phyloP scores from a whole-genome alignment of 306 rosid genomes.

The Luffa aegyptiaca region DNA sequence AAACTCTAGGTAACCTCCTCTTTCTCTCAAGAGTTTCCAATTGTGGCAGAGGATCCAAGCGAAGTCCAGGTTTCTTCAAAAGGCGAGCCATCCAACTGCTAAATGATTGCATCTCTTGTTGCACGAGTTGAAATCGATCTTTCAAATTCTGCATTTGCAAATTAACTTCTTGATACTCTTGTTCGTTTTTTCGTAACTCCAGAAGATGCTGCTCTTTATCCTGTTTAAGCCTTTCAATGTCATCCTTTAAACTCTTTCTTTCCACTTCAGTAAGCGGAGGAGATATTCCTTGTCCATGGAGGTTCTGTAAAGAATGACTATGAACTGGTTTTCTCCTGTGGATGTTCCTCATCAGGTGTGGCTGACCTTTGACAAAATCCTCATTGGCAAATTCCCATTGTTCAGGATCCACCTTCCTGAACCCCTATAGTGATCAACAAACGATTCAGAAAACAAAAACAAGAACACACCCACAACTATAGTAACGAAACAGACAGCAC shows the following conservation, averaged over 20 bases:
- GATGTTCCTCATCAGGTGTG: conserved; percentile 66
- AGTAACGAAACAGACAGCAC: neutral
- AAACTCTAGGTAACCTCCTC: conserved; percentile 43
- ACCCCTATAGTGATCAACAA: conserved; percentile 44
- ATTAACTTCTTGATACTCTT: conserved; percentile 33
- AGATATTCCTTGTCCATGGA: conserved; percentile 37
- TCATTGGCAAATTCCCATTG: conserved; percentile 88
- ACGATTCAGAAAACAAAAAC: neutral
- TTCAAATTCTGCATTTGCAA: conserved; percentile 23
- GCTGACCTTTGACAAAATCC: conserved; percentile 64
- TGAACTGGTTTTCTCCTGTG: conserved; percentile 77
- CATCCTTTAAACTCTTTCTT: conserved; percentile 33
- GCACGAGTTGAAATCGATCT: conserved; percentile 37
- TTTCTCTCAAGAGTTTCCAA: conserved; percentile 40
- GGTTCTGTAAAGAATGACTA: conserved; percentile 70
- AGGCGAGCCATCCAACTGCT: conserved; percentile 34
- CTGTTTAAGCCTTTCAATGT: conserved; percentile 41
- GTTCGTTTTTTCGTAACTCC: conserved; percentile 39
- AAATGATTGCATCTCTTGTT: conserved; percentile 38
- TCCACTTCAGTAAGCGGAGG: conserved; percentile 41
- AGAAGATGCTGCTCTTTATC: conserved; percentile 38
- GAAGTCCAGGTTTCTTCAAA: conserved; percentile 41
- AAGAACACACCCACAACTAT: neutral
- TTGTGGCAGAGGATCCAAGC: conserved; percentile 28
- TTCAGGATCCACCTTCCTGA: conserved; percentile 66